These are phyloP conservation scores for Rhododendron kiyosumense DNA, from an alignment of 148 eudicot species.

Conservation along the genomic window DNA sequence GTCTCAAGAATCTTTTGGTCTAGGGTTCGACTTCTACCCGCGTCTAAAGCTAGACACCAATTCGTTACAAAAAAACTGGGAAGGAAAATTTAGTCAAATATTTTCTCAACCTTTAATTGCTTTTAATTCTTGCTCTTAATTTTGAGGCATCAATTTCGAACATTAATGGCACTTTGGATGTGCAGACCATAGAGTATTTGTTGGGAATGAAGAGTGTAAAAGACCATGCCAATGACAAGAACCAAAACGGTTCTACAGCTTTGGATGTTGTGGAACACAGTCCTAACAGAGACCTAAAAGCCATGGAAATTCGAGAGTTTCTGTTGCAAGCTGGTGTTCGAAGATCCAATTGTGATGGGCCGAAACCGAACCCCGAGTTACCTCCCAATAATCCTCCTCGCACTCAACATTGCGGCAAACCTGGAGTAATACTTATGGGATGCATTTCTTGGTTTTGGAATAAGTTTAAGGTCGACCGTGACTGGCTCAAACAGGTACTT, in stretches of 20 bases:
- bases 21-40: no score
- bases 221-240: slow-evolving; percentile 13
- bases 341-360: neutral
- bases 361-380: neutral
- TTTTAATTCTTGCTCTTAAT: neutral
- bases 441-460: neutral
- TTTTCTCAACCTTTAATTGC: no score
- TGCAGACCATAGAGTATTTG: slow-evolving; percentile 31
- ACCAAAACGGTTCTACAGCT: slow-evolving; percentile 27
- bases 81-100: neutral
- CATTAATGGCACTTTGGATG: neutral
- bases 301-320: slow-evolving; percentile 26
- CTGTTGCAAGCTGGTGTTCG: slow-evolving; percentile 19
- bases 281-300: slow-evolving; percentile 28
- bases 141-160: neutral
- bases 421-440: no score
- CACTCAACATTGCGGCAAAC: neutral
- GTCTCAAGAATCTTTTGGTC: no score
- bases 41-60: no score
- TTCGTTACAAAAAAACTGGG: neutral
- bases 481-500: neutral
- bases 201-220: neutral
- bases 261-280: slow-evolving; percentile 33
- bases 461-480: neutral
- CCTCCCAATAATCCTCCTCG: neutral